Conservation (phyloP, 164 flowering plant genomes). For the Brasenia schreberi region DNA sequence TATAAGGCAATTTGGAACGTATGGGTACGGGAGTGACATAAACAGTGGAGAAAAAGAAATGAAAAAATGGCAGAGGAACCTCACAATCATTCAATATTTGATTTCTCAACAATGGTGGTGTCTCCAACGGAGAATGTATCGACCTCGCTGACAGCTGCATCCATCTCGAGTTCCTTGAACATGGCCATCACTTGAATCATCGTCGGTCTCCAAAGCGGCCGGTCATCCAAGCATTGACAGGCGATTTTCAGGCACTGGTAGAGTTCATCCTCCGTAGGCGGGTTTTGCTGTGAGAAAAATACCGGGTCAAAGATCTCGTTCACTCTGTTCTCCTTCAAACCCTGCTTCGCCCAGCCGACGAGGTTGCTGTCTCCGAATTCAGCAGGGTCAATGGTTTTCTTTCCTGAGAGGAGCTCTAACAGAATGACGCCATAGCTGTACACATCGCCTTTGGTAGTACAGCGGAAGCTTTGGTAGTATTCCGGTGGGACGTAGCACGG, state of each 20-base stretch:
- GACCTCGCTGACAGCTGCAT: slow-evolving; percentile 49
- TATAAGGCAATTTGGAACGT: not conserved
- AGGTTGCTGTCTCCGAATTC: slow-evolving; percentile 83
- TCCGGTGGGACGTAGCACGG: slow-evolving; percentile 88
- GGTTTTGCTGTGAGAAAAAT: too few relatives aligned
- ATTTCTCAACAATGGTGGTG: slow-evolving; percentile 29
- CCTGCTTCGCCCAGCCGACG: slow-evolving; percentile 90
- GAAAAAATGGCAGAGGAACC: not conserved
- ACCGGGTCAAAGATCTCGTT: slow-evolving; percentile 46
- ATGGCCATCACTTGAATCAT: slow-evolving; percentile 94
- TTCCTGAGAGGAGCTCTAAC: slow-evolving; percentile 74
- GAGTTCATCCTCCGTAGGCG: slow-evolving; percentile 41
- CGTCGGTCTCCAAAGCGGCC: slow-evolving; percentile 69
- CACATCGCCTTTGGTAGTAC: slow-evolving; percentile 81
- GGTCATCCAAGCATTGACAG: slow-evolving; percentile 69
- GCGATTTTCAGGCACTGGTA: slow-evolving; percentile 62
- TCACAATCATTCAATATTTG: not conserved
- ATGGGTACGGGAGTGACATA: not conserved
- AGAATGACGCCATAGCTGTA: slow-evolving; percentile 72
- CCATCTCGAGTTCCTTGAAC: slow-evolving; percentile 75
- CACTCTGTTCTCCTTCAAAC: slow-evolving; percentile 36
- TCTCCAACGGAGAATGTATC: slow-evolving; percentile 59
- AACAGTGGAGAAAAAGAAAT: not conserved
- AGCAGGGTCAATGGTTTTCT: slow-evolving; percentile 57
- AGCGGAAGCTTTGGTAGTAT: slow-evolving; percentile 75